Evolutionary conservation across 2,329 filamentous ascomycete genomes (phyloP), one percentile per base, ranked within the genome.

Genomic region (Epichloe glyceriae): DNA sequence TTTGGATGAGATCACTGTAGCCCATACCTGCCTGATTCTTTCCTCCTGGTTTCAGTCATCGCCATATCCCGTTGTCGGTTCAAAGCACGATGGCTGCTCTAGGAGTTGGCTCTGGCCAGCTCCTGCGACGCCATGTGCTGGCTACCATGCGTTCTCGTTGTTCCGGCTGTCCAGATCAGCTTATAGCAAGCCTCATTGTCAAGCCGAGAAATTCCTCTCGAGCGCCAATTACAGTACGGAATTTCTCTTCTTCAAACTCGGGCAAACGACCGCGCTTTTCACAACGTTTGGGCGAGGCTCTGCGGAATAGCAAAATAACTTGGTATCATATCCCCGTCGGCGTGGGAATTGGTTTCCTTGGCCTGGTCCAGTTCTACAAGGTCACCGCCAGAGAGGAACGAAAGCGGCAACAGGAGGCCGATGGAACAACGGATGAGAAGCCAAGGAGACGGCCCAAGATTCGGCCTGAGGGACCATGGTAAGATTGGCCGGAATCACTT

Each of bases 251-350:
- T 37, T 65, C 64, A 52, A 58, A 57, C 56, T 67, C 72, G 41
- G 70, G 70, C 50, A 70, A 70, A 54, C 66, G 71, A 55, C 73
- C 69, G 38, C 69, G 70, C 52, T 78, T 79, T 64, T 72, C 74
- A 33, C 72, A 74, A 46, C 72, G 74, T 30, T 67, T 79, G 51
- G 69, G 73, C 26, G 69, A 70, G 52, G 73, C 74, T 41, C 64
- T 75, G 49, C 70, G 67, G 55, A 73, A 73, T 57, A 73, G 70
- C 56, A 79, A 74, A 66, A 76, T 93, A 54, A 80, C 86, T 71
- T 96, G 90, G 90, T 88, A 89, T 67, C 87, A 86, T 45, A 95
- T 96, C 58, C 90, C 90, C 20, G 79, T 95, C 50, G 87, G 85
- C 26, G 74, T 95, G 20, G 90, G 90, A 53, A 83, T 95, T 60